A percentile compares a stretch with the other conserved stretches of the same genome.
These are phyloP conservation scores for Pythium biforme DNA, from an alignment of 352 stramenopile genomes.

Conservation along the genomic window DNA sequence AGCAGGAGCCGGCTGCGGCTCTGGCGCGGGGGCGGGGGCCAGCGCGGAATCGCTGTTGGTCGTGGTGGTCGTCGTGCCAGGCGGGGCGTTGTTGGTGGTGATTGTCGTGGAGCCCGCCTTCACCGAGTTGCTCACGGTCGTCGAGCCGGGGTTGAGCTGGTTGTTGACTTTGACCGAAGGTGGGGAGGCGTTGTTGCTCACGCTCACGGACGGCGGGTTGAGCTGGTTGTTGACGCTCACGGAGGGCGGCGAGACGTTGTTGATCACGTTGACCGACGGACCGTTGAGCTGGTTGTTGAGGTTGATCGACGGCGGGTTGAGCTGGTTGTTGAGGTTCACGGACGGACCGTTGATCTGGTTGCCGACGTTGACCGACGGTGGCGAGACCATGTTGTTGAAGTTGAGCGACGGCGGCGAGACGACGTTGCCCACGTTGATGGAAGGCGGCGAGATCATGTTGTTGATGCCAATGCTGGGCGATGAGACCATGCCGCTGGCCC, in stretches of 20 bases:
- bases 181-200: conserved; percentile 2
- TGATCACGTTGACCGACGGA: conserved; percentile 13
- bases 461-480: not conserved
- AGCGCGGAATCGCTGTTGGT: not conserved
- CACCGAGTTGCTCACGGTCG: conserved; percentile 7
- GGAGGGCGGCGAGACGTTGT: not conserved
- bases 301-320: not conserved
- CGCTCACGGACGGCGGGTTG: conserved; percentile 1
- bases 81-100: conserved; percentile 6
- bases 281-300: not conserved
- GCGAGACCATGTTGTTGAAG: not conserved
- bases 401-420: not conserved
- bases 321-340: not conserved
- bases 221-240: conserved; percentile 13
- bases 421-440: not conserved
- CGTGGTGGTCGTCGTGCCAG: conserved; percentile 7
- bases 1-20: not conserved
- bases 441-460: not conserved
- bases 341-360: not conserved
- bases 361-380: not conserved
- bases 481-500: not conserved
- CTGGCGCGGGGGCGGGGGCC: not conserved
- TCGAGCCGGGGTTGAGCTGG: conserved; percentile 3
- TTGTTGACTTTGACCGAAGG: conserved; percentile 12
- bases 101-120: conserved; percentile 8